These are phyloP conservation scores for Sclerotinia sclerotiorum DNA, from an alignment of 2,329 filamentous ascomycete genomes.

Conservation along the genomic window DNA sequence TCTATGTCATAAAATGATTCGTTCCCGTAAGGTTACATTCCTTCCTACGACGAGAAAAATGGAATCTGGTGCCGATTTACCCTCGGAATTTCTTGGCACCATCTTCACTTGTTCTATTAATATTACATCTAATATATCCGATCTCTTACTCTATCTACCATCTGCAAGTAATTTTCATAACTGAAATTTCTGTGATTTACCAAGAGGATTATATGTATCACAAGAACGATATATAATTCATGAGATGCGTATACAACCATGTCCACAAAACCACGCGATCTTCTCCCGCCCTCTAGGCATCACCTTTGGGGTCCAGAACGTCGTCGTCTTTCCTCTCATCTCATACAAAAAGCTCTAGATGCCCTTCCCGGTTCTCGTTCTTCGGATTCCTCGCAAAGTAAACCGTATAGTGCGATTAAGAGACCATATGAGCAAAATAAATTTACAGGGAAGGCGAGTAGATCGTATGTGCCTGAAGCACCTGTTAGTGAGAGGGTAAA, in stretches of 20 bases:
- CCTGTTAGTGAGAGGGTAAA: background rate
- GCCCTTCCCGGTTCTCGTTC: conserved; percentile 9
- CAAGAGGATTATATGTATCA: too few species aligned
- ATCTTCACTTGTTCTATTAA: background rate
- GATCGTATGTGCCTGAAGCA: conserved; percentile 13
- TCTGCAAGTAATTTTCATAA: background rate
- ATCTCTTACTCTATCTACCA: background rate
- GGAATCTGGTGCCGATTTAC: background rate
- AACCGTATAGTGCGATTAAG: background rate
- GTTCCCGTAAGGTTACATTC: conserved; percentile 12
- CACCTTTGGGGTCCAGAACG: conserved; percentile 15
- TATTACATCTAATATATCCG: background rate
- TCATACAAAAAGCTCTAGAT: conserved; percentile 10
- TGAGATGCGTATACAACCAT: background rate
- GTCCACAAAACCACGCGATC: background rate
- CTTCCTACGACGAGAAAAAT: conserved; percentile 2
- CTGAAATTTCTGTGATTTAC: background rate
- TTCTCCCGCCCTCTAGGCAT: background rate
- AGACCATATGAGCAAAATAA: background rate
- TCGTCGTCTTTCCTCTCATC: conserved; percentile 1
- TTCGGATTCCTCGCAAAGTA: background rate
- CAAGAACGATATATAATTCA: background rate
- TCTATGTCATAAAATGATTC: background rate
- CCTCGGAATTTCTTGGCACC: background rate
- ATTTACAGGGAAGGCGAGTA: conserved; percentile 15